Evolutionary conservation across 441 rosid species (phyloP), one percentile per base, ranked within the genome.

Genomic region (Jatropha podagrica): DNA sequence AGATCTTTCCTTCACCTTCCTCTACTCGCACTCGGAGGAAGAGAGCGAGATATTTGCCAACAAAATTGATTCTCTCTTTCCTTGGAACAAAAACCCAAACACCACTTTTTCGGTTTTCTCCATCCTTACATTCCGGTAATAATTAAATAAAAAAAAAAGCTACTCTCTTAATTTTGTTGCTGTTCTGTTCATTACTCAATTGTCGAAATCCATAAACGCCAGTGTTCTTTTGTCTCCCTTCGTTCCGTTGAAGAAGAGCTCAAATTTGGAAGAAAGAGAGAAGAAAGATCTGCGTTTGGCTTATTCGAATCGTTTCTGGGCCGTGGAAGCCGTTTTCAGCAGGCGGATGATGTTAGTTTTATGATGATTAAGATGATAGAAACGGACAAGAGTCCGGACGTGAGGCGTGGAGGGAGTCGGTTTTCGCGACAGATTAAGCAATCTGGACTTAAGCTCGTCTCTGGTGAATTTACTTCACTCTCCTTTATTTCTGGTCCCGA

Each of bases 331-430:
- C 61, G 75, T 78, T 73, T 59, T 79, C 72, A 32, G 40, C 38
- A 60, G 17, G 59, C 15, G 38, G 68, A 66, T 56, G 72, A 8
- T 60, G 54, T 64, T 74, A 17, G 37, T 42, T 49, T 69, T 75
- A 66, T 81, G 65, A 72, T 74, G 78, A 78, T 75, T 67, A 61
- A 77, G 71, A 67, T 75, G 74, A 70, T 64, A 74, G 86, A 86
- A 80, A 90, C 86, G 88, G 89, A 88, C 86, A 90, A 80, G 82
- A 77, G 76, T 80, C 79, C 83, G 76, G 91, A 88, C 85, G 78
- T 80, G 89, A 86, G 83, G 85, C 93, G 86, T 78, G 83, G 81
- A 85, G 80, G 83, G 72, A 83, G 79, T 84, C 85, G 89, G 86
- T 79, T 84, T 69, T 79, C 89, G 23, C 78, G 83, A 75, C 87